Evolutionary conservation across 805 yeast genomes (phyloP).

Genomic region (Suhomyces xylopsoci): DNA sequence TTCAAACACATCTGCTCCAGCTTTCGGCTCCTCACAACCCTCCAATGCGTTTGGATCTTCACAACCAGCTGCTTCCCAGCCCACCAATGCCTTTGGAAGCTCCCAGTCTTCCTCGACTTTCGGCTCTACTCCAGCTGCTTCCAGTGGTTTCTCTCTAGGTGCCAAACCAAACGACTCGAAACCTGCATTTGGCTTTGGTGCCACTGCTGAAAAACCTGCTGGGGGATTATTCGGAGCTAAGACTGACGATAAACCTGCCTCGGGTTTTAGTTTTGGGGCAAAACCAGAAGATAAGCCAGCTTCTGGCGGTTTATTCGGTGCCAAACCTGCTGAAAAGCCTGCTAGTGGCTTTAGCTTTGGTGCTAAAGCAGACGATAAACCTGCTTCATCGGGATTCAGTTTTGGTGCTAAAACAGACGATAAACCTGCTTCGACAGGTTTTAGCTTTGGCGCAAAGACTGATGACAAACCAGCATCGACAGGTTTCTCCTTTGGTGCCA

Average conservation of each 20-base stretch:
- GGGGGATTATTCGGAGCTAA: conserved; percentile 6
- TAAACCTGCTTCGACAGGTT: conserved; percentile 7
- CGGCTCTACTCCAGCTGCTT: conserved; percentile 6
- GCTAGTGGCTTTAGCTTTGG: conserved; percentile 3
- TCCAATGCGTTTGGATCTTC: neutral
- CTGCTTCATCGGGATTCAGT: neutral
- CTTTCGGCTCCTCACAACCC: neutral
- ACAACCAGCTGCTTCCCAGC: conserved; percentile 4
- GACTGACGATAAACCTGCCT: conserved; percentile 1
- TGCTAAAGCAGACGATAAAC: conserved; percentile 7
- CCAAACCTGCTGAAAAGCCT: neutral
- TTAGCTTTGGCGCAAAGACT: conserved; percentile 9
- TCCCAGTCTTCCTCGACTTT: conserved; percentile 3
- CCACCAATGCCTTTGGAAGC: conserved; percentile 10
- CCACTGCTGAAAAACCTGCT: conserved; percentile 3
- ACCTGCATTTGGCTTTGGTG: neutral
- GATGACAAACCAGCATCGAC: neutral
- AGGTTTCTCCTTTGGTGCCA: conserved; percentile 5
- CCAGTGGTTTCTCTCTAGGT: conserved; percentile 8
- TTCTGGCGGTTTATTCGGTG: conserved; percentile 7
- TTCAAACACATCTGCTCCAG: neutral
- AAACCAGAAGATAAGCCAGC: conserved; percentile 2
- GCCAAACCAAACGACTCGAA: neutral
- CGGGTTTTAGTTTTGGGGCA: neutral
- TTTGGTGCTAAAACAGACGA: neutral